These are phyloP conservation scores for Cyclotella distinguenda DNA, from an alignment of 108 stramenopile species.

Conservation along the genomic window DNA sequence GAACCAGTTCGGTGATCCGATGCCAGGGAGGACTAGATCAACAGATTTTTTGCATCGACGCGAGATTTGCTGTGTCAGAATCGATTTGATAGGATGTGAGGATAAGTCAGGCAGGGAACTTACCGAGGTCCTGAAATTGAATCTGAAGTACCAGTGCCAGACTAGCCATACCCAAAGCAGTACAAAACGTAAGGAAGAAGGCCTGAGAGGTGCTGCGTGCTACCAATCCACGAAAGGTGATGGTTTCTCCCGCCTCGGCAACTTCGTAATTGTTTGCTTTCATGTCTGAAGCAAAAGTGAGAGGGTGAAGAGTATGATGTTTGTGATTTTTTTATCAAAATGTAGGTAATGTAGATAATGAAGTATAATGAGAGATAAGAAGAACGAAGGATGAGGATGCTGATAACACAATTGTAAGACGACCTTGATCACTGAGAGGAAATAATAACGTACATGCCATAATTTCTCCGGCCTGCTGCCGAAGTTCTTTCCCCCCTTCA, in stretches of 20 bases:
- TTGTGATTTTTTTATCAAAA: no score
- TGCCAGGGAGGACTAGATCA: slow-evolving; percentile 67
- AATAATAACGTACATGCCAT: slow-evolving; percentile 74
- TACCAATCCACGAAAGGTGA: slow-evolving; percentile 90
- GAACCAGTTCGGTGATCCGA: slow-evolving; percentile 86
- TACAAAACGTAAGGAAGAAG: slow-evolving; percentile 91
- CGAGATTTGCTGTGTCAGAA: background rate
- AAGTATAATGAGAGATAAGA: no score
- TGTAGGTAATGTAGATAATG: no score
- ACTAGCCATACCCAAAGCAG: slow-evolving; percentile 83
- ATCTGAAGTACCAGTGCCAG: slow-evolving; percentile 89
- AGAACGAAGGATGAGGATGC: no score
- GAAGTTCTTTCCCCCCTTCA: slow-evolving; percentile 55
- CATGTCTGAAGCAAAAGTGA: slow-evolving; percentile 86
- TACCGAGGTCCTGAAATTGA: slow-evolving; percentile 75
- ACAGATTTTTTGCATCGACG: no score
- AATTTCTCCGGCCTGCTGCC: slow-evolving; percentile 91
- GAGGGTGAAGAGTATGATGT: no score
- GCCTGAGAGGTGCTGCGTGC: slow-evolving; percentile 81
- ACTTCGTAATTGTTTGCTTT: slow-evolving; percentile 95
- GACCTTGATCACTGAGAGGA: no score
- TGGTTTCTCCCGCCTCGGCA: slow-evolving; percentile 86
- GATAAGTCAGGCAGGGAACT: slow-evolving; percentile 1
- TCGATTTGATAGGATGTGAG: background rate
- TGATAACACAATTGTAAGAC: no score